Conservation (phyloP, 2,329 filamentous ascomycete species). For the Camillea tinctor region DNA sequence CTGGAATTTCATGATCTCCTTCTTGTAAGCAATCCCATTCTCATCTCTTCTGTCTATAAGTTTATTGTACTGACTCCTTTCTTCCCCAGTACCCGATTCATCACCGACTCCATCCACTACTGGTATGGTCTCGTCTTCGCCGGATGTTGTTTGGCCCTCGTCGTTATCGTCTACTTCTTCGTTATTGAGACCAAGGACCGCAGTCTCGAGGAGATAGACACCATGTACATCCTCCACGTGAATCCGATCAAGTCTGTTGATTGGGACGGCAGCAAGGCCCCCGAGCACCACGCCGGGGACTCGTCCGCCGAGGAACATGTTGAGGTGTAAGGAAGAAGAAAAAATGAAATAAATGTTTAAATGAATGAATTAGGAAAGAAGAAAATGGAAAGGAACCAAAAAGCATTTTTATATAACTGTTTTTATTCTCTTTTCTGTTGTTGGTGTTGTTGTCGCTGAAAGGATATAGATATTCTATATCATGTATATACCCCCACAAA, state of each 20-base stretch:
- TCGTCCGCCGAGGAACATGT: conserved; percentile 2
- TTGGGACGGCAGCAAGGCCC: conserved; percentile 34
- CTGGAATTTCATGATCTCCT: conserved; percentile 62
- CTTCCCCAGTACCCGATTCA: conserved; percentile 61
- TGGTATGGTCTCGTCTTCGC: conserved; percentile 71
- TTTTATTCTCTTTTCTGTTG: no score
- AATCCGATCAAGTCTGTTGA: conserved; percentile 47
- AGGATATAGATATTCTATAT: no score
- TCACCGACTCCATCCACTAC: conserved; percentile 67
- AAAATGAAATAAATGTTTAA: background rate
- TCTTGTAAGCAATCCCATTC: conserved; percentile 38
- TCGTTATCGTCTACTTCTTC: conserved; percentile 71
- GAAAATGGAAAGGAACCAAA: background rate
- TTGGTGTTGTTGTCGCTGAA: no score
- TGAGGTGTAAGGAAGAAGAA: background rate
- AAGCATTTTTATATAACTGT: no score
- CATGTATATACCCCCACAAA: no score
- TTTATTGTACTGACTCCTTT: conserved; percentile 22
- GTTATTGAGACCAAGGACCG: conserved; percentile 71
- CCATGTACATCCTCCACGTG: conserved; percentile 63
- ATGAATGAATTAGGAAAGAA: background rate
- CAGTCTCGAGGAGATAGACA: conserved; percentile 73
- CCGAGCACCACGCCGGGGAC: conserved; percentile 8
- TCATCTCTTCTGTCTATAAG: background rate
- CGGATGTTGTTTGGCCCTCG: conserved; percentile 61